Evolutionary conservation across 202 grass and related monocot species (phyloP).

Genomic region (Dendrocalamus latiflorus): DNA sequence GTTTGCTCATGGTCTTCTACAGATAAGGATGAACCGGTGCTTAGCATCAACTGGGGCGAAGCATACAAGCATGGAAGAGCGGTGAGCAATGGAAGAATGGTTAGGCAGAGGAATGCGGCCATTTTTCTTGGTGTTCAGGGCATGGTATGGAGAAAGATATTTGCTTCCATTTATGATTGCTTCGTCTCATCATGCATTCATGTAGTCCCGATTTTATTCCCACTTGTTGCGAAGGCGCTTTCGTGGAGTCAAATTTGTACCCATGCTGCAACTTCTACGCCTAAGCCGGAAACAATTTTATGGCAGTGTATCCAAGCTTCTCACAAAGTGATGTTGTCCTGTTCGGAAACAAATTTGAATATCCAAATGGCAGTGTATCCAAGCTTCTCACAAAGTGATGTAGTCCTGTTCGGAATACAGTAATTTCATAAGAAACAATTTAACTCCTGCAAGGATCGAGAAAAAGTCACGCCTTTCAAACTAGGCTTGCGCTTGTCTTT

Average conservation of each 20-base stretch:
- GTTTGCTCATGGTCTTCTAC: slow-evolving; percentile 47
- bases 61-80: slow-evolving; percentile 31
- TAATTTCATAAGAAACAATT: no score
- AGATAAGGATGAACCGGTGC: slow-evolving; percentile 29
- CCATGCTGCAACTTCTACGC: background rate
- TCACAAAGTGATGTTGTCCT: no score
- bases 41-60: slow-evolving; percentile 12
- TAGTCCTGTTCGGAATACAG: no score
- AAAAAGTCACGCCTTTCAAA: no score
- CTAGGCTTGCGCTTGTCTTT: no score
- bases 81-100: slow-evolving; percentile 31
- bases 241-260: background rate
- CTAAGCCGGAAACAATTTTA: no score
- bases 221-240: background rate
- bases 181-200: no score
- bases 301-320: no score
- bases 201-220: background rate
- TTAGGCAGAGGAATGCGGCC: slow-evolving; percentile 11
- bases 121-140: slow-evolving; percentile 22
- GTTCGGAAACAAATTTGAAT: no score
- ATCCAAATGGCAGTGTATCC: no score
- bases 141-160: background rate
- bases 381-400: no score
- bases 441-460: no score
- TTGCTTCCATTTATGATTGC: background rate